phyloP scores from a whole-genome alignment of 2,329 filamentous ascomycete species.

The Fusarium brevicatenulatum region DNA sequence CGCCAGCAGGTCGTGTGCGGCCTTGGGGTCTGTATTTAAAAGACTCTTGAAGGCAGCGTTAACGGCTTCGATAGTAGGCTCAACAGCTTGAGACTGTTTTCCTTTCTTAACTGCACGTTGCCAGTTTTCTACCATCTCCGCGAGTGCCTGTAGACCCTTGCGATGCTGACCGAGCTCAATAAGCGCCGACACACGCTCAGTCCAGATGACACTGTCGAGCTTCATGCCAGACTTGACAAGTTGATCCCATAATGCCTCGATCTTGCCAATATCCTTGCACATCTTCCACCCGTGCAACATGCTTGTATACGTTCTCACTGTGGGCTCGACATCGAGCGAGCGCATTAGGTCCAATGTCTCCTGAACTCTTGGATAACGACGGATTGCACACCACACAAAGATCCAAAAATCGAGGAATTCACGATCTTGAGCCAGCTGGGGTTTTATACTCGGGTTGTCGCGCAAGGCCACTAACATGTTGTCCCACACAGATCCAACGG shows the following conservation, averaged over 20 bases:
- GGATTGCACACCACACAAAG: conserved; percentile 53
- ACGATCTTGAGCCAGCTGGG: conserved; percentile 46
- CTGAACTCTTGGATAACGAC: conserved; percentile 44
- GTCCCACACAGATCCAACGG: conserved; percentile 48
- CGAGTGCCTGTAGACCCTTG: conserved; percentile 69
- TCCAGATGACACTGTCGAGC: conserved; percentile 76
- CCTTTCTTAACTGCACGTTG: conserved; percentile 49
- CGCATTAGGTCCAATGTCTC: conserved; percentile 57
- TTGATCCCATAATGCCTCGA: conserved; percentile 74
- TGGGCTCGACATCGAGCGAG: conserved; percentile 64
- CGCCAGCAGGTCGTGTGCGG: conserved; percentile 64
- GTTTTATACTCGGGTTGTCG: conserved; percentile 38
- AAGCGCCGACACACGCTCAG: conserved; percentile 73
- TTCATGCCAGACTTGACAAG: conserved; percentile 66
- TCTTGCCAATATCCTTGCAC: conserved; percentile 65
- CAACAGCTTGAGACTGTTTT: conserved; percentile 52
- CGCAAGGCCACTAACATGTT: conserved; percentile 44
- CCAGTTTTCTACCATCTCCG: conserved; percentile 74
- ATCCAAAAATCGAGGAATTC: conserved; percentile 55
- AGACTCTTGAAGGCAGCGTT: conserved; percentile 77
- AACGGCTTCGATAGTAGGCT: conserved; percentile 71
- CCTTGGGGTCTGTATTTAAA: conserved; percentile 59
- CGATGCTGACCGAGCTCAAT: conserved; percentile 65
- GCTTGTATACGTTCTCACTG: conserved; percentile 73
- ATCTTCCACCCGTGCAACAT: conserved; percentile 78